Evolutionary conservation across 345 rosid genomes (phyloP), one percentile per base, ranked within the genome.

Genomic region (Aegle marmelos): DNA sequence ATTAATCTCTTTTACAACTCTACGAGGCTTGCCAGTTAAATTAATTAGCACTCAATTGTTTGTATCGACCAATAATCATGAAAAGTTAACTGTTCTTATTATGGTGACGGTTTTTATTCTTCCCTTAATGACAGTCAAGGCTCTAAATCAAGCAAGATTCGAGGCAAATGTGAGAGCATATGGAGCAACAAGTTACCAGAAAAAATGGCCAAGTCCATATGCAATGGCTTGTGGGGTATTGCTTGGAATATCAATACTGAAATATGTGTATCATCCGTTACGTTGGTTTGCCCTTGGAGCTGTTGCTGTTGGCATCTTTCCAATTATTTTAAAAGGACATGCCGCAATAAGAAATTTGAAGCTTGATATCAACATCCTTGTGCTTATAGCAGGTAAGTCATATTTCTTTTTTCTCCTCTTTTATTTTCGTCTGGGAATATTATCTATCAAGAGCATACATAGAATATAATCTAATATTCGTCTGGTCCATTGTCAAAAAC

Each of bases 161-260:
- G 99, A 96, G 73, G 99, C 99, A 27, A 90, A 88, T 62, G 87
- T 92, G 50, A 90, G 90, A 72, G 85, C 80, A 14, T 63, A 81
- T n/a, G 99, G 97, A 74, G 91, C 81, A 19, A 80, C 79, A 1
- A 81, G 80, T 63, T 83, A 81, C 73, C 81, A 82, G 67, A 89
- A 89, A 69, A 94, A 90, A 87, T 92, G 97, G 99, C 99, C 99
- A 37, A 94, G 97, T 39, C 97, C 93, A 8, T 90, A 82, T 56
- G 93, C 93, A 22, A 17, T 90, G 37, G 88, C 83, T 53, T 87
- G 92, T 78, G 98, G 98, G 0, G 3, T 86, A 0, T 68, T 94
- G 61, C 89, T 96, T 37, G 30, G 70, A 11, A 62, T 94, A 0
- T 92, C 97, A 0, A 66, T 92, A 76, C 53, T 96, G 63, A 88